phyloP scores from a whole-genome alignment of 768 basidiomycete species.

The Auricularia cornea region DNA sequence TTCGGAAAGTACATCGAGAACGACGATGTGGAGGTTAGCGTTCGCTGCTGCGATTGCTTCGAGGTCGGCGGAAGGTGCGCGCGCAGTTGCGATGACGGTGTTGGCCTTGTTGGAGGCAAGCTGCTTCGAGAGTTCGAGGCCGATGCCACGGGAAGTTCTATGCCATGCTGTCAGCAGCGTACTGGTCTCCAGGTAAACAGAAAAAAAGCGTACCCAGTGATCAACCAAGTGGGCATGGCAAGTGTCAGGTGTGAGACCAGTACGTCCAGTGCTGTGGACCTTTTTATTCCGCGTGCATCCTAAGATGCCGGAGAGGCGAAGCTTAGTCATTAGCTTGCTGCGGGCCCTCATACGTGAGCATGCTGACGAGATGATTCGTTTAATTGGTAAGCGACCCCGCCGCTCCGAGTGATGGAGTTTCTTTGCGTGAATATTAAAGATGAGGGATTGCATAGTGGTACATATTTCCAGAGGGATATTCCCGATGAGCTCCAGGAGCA shows the following conservation, averaged over 20 bases:
- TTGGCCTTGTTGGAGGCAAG: constrained; percentile 10
- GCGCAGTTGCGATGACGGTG: constrained; percentile 18
- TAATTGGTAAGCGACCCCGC: no score
- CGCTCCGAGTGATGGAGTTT: no score
- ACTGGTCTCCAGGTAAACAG: not conserved
- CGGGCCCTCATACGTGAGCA: no score
- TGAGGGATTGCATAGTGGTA: no score
- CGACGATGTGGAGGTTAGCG: constrained; percentile 25
- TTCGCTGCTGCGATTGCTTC: constrained; percentile 10
- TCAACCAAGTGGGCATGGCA: constrained; percentile 7
- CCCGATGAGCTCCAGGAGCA: no score
- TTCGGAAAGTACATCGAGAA: constrained; percentile 23
- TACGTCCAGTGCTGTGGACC: no score
- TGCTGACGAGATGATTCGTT: no score
- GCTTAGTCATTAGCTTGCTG: no score
- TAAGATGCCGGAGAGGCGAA: no score
- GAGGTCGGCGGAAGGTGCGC: constrained; percentile 15
- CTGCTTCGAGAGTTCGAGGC: constrained; percentile 13
- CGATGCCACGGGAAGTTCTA: constrained; percentile 16
- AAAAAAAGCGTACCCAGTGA: constrained; percentile 8
- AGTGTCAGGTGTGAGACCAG: not conserved
- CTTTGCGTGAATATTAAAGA: no score
- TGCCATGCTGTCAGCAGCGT: not conserved
- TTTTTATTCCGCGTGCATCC: no score
- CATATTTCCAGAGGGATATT: no score